These are phyloP conservation scores for Plantago lanceolata DNA, from an alignment of 305 asterid species.

Conservation along the genomic window DNA sequence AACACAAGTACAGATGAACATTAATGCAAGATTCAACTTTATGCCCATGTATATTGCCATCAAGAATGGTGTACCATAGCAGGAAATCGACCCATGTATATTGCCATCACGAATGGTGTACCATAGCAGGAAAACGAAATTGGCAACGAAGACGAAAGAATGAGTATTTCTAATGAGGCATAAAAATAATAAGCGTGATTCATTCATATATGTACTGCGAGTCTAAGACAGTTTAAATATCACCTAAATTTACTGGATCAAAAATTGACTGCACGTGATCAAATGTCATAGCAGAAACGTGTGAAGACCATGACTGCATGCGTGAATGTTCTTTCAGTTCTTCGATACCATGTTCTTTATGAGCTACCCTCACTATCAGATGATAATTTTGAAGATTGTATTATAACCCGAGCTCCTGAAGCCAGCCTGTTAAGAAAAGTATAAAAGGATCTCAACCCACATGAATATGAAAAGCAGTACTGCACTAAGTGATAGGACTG, in stretches of 20 bases:
- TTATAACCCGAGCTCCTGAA: conserved; percentile 98
- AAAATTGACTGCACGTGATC: conserved; percentile 8
- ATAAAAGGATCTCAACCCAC: conserved; percentile 27
- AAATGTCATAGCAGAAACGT: background rate
- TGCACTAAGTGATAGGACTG: background rate
- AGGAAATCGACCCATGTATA: too few species aligned
- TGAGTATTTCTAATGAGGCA: background rate
- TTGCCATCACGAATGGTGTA: too few species aligned
- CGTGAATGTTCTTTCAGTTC: background rate
- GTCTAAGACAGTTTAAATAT: background rate
- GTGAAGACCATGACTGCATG: background rate
- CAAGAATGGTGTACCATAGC: background rate
- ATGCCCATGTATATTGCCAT: background rate
- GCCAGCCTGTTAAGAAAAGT: conserved; percentile 70
- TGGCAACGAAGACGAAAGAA: background rate
- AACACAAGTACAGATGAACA: conserved; percentile 6
- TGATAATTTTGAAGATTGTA: conserved; percentile 47
- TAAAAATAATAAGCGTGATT: background rate
- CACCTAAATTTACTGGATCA: background rate
- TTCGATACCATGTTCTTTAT: conserved; percentile 9
- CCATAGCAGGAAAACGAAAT: too few species aligned
- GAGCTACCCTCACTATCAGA: conserved; percentile 34
- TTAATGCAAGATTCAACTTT: conserved; percentile 1
- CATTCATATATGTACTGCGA: conserved; percentile 1
- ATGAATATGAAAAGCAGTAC: conserved; percentile 20